Percentiles rank a stretch among this genome's conserved stretches.
These are phyloP conservation scores for Fraxinus paxiana DNA, from an alignment of 305 asterid species.

Conservation along the genomic window DNA sequence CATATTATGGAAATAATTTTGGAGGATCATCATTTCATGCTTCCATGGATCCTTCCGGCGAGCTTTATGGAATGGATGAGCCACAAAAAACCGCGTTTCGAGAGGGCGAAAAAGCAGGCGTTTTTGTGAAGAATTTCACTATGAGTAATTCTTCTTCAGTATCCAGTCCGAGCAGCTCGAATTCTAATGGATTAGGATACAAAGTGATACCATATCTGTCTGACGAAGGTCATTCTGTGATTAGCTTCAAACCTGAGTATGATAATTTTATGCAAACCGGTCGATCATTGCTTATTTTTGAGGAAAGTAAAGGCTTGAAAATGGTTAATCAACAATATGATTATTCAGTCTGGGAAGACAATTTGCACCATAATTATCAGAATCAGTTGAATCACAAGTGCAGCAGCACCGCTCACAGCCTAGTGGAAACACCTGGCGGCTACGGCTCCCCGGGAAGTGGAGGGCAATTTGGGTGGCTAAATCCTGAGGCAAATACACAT, in stretches of 20 bases:
- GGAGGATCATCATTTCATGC: slow-evolving; percentile 24
- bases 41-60: slow-evolving; percentile 26
- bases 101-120: slow-evolving; percentile 34
- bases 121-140: slow-evolving; percentile 36
- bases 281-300: slow-evolving; percentile 62
- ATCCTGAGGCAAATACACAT: slow-evolving; percentile 28
- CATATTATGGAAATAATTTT: slow-evolving; percentile 50
- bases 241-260: slow-evolving; percentile 47
- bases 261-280: slow-evolving; percentile 27
- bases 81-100: slow-evolving; percentile 7
- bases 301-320: slow-evolving; percentile 23
- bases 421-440: neutral
- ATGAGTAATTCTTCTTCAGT: slow-evolving; percentile 54
- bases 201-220: slow-evolving; percentile 24
- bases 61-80: slow-evolving; percentile 30
- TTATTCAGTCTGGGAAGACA: slow-evolving; percentile 51
- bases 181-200: slow-evolving; percentile 50
- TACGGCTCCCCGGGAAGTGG: slow-evolving; percentile 22
- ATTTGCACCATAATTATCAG: slow-evolving; percentile 30
- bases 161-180: slow-evolving; percentile 77
- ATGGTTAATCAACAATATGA: slow-evolving; percentile 34
- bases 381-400: slow-evolving; percentile 25
- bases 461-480: slow-evolving; percentile 48
- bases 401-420: slow-evolving; percentile 1
- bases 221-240: slow-evolving; percentile 56